Conservation (phyloP, 2,329 filamentous ascomycete genomes). For the Leptoxyphium fumago region DNA sequence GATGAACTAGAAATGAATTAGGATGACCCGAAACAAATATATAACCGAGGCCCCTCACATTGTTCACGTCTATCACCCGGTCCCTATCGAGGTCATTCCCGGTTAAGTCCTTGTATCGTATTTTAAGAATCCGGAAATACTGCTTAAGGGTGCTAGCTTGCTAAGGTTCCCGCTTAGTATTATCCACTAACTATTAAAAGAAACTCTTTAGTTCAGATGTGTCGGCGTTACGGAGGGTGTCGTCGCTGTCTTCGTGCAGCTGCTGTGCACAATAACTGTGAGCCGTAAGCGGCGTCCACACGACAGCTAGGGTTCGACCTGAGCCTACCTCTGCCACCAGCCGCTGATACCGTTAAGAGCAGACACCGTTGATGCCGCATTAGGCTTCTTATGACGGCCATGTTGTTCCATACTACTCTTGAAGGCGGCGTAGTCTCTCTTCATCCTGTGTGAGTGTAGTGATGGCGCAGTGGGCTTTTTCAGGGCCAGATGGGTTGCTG, state of each 20-base stretch:
- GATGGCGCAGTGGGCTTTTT: neutral
- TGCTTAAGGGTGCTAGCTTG: constrained; percentile 2
- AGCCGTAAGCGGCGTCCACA: neutral
- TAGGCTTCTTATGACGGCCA: neutral
- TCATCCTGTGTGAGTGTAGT: neutral
- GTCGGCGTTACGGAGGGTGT: constrained; percentile 1
- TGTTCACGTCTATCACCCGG: constrained; percentile 1
- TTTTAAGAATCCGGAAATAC: constrained; percentile 4
- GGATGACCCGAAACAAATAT: neutral
- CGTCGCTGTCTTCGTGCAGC: neutral
- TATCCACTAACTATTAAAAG: constrained; percentile 3
- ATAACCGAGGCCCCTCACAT: neutral
- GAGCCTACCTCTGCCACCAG: neutral
- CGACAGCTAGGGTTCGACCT: neutral
- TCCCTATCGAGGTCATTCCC: constrained; percentile 2
- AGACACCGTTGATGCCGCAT: neutral
- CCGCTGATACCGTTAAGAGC: neutral
- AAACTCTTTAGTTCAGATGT: constrained; percentile 4
- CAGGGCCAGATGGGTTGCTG: neutral
- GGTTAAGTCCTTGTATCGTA: constrained; percentile 2
- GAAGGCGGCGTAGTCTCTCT: neutral
- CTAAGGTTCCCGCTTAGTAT: constrained; percentile 1
- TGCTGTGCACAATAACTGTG: neutral
- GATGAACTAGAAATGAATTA: neutral
- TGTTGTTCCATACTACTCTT: neutral